Evolutionary conservation across 31 red algal genomes (phyloP).

Genomic region (Endocladia muricata): DNA sequence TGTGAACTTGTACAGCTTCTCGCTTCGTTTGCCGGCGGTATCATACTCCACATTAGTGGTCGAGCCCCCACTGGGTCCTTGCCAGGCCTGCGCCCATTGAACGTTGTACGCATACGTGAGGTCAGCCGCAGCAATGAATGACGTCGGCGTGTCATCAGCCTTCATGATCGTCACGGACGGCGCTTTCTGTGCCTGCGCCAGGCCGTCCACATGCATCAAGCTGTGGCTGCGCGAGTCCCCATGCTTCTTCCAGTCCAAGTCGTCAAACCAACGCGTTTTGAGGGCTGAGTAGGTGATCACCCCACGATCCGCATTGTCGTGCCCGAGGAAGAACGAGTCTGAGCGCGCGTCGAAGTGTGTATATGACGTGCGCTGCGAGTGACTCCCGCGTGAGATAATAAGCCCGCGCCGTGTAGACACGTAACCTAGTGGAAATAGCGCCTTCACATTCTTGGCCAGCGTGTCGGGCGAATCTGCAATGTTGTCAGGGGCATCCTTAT

Average conservation of each 20-base stretch:
- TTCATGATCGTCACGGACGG: slow-evolving; percentile 50
- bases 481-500: not conserved
- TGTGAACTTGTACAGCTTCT: slow-evolving; percentile 9
- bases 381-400: slow-evolving; percentile 25
- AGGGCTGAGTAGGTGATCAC: slow-evolving; percentile 35
- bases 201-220: slow-evolving; percentile 49
- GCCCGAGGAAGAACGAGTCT: slow-evolving; percentile 37
- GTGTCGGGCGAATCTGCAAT: slow-evolving; percentile 38
- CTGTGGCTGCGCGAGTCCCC: slow-evolving; percentile 34
- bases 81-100: slow-evolving; percentile 37
- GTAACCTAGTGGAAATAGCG: slow-evolving; percentile 27
- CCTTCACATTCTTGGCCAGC: not conserved
- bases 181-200: slow-evolving; percentile 43
- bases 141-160: not conserved
- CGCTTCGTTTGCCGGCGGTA: not conserved
- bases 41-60: slow-evolving; percentile 15
- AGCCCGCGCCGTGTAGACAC: slow-evolving; percentile 31
- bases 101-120: slow-evolving; percentile 54
- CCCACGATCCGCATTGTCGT: slow-evolving; percentile 53
- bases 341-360: slow-evolving; percentile 49
- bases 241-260: slow-evolving; percentile 32
- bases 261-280: slow-evolving; percentile 36
- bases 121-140: slow-evolving; percentile 38
- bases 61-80: not conserved
- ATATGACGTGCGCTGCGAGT: slow-evolving; percentile 28